A percentile compares a stretch with the other conserved stretches of the same genome.
These are phyloP conservation scores for Termitomyces sp. DNA, from an alignment of 768 basidiomycete genomes.

Conservation along the genomic window DNA sequence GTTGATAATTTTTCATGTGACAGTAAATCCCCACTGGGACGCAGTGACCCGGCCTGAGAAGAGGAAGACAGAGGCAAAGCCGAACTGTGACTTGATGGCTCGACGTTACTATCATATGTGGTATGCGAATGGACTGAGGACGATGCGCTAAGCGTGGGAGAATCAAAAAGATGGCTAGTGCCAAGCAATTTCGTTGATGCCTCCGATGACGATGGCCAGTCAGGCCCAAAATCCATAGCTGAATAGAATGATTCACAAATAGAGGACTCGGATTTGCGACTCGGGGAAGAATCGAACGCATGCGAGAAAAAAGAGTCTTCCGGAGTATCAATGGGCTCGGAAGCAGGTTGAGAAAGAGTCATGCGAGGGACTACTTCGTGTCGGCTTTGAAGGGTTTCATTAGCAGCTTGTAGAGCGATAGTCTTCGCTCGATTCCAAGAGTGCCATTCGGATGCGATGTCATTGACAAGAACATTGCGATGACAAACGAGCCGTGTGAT, in stretches of 20 bases:
- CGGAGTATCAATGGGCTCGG: slow-evolving; percentile 6
- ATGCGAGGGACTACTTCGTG: slow-evolving; percentile 32
- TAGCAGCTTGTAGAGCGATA: slow-evolving; percentile 72
- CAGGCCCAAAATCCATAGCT: slow-evolving; percentile 52
- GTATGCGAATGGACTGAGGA: slow-evolving; percentile 28
- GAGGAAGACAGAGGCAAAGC: background rate
- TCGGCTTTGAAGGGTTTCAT: slow-evolving; percentile 54
- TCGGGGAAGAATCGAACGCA: slow-evolving; percentile 19
- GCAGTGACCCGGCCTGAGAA: slow-evolving; percentile 7
- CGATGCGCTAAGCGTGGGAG: slow-evolving; percentile 31
- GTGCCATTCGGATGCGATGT: slow-evolving; percentile 68
- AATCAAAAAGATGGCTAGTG: slow-evolving; percentile 28
- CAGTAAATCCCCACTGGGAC: slow-evolving; percentile 15
- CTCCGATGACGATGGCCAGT: slow-evolving; percentile 45
- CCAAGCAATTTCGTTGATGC: slow-evolving; percentile 28
- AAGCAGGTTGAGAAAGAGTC: slow-evolving; percentile 32
- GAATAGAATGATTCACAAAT: slow-evolving; percentile 64
- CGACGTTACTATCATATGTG: slow-evolving; percentile 13
- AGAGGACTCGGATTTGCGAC: slow-evolving; percentile 42
- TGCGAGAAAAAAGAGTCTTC: slow-evolving; percentile 4
- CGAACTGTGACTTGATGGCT: slow-evolving; percentile 2
- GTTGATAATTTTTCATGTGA: slow-evolving; percentile 45
- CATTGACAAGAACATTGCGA: slow-evolving; percentile 67
- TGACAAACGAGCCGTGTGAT: slow-evolving; percentile 72
- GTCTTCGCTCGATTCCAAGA: slow-evolving; percentile 65